Percentiles rank a stretch among this genome's conserved stretches.
Evolutionary conservation across 768 basidiomycete genomes (phyloP).

Genomic region (Kwoniella pini): DNA sequence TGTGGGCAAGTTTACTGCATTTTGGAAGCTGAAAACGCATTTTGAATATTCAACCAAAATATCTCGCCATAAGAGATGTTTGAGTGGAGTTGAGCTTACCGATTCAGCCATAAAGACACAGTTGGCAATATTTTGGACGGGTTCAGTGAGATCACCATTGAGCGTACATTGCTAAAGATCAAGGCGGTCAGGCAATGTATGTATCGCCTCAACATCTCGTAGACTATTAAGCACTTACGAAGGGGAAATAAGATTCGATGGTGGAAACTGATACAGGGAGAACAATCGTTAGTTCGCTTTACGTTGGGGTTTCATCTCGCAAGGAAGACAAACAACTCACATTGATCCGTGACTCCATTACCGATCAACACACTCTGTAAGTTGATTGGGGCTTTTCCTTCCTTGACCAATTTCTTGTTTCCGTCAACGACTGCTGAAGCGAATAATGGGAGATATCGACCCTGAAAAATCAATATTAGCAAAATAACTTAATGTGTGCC

Average conservation of each 20-base stretch:
- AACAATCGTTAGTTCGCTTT: background rate
- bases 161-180: conserved; percentile 41
- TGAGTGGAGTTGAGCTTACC: conserved; percentile 27
- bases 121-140: conserved; percentile 38
- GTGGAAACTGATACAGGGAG: conserved; percentile 18
- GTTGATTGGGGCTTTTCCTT: conserved; percentile 63
- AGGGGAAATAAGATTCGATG: conserved; percentile 47
- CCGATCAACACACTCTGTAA: conserved; percentile 72
- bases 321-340: too few species aligned
- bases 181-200: background rate
- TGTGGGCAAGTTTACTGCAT: conserved; percentile 64
- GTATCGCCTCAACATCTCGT: background rate
- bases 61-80: background rate
- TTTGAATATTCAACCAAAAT: background rate
- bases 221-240: conserved; percentile 25
- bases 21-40: conserved; percentile 61
- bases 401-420: conserved; percentile 62
- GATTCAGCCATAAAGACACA: conserved; percentile 51
- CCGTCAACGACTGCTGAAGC: conserved; percentile 75
- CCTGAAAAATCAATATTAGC: conserved; percentile 17
- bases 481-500: background rate
- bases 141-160: conserved; percentile 38
- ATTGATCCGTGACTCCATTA: conserved; percentile 56
- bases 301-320: too few species aligned
- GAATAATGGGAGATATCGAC: conserved; percentile 59